Conservation (phyloP, 352 stramenopile genomes). For the Phytophthora pistaciae region DNA sequence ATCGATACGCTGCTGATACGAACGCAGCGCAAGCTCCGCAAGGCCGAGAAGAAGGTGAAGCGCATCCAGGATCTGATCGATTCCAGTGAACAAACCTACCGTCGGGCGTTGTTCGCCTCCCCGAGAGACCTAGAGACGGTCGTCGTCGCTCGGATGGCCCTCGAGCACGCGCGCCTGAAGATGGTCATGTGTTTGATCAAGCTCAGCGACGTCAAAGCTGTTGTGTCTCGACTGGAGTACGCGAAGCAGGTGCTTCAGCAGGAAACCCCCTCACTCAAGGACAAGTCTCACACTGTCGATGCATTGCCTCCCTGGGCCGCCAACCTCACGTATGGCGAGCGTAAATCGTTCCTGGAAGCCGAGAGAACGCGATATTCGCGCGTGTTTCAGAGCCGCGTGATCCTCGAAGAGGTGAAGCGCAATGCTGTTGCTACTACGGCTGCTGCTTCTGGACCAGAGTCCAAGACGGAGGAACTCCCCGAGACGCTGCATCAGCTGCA, state of each 20-base stretch:
- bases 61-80: constrained; percentile 42
- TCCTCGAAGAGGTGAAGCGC: constrained; percentile 19
- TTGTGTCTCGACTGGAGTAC: constrained; percentile 27
- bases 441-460: not conserved
- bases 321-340: constrained; percentile 18
- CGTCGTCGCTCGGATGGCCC: constrained; percentile 32
- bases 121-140: constrained; percentile 35
- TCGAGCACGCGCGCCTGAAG: constrained; percentile 46
- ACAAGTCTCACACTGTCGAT: not conserved
- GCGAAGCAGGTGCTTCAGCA: constrained; percentile 25
- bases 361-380: constrained; percentile 24
- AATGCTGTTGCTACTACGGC: not conserved
- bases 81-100: constrained; percentile 31
- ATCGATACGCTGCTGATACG: constrained; percentile 17
- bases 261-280: not conserved
- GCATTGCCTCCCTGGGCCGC: not conserved
- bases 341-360: constrained; percentile 23
- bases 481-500: constrained; percentile 40
- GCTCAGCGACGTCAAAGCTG: constrained; percentile 30
- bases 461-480: constrained; percentile 1
- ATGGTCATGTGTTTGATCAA: constrained; percentile 53
- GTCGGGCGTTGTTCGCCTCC: constrained; percentile 33
- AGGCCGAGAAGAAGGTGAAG: constrained; percentile 63
- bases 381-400: constrained; percentile 30
- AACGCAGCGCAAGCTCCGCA: constrained; percentile 61